Evolutionary conservation across 2,329 filamentous ascomycete genomes (phyloP), one percentile per base, ranked within the genome.

Genomic region (Cordyceps tenuipes): DNA sequence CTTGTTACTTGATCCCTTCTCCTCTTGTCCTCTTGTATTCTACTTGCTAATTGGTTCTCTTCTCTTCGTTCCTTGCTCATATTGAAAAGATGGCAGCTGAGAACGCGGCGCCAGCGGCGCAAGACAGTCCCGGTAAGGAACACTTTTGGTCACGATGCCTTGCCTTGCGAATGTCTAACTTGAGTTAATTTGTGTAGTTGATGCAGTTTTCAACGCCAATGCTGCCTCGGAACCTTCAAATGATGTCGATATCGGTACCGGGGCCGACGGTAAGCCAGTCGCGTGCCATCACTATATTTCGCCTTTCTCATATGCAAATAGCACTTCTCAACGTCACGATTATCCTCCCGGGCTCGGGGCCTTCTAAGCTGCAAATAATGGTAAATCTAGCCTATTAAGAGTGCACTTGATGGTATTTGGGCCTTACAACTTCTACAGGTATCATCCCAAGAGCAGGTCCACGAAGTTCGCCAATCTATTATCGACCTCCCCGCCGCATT

Each of bases 391-490:
- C 13, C 5, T 5, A 8, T n/a, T 17, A 19, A 19, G 6, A 4
- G 19, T n/a, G 77, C 13, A 51, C 49, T 48, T 57, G 19, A 21
- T 31, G 44, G 29, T 34, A 58, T 58, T 50, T 48, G 36, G 31
- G 62, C 29, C 21, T 53, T 43, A 49, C 31, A 44, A 46, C 19
- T 48, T 13, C 41, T 43, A 54, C 31, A 94, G 89, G 89, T 96
- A 60, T 93, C 91, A 47, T 87, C 87, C 65, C 89, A 96, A 79
- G 95, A 99, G 77, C 93, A 97, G 74, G 88, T 97, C 63, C 94
- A 97, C 75, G 94, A 99, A 79, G 87, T 99, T 68, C 90, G 94
- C 66, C 94, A 97, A 76, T 93, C 92, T 63, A 89, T 99, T 72
- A 91, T 97, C 76, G 94, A 99, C 75, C 82, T 91, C 54, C 94